phyloP scores from a whole-genome alignment of 108 stramenopile genomes.

The Skeletonema grethae region DNA sequence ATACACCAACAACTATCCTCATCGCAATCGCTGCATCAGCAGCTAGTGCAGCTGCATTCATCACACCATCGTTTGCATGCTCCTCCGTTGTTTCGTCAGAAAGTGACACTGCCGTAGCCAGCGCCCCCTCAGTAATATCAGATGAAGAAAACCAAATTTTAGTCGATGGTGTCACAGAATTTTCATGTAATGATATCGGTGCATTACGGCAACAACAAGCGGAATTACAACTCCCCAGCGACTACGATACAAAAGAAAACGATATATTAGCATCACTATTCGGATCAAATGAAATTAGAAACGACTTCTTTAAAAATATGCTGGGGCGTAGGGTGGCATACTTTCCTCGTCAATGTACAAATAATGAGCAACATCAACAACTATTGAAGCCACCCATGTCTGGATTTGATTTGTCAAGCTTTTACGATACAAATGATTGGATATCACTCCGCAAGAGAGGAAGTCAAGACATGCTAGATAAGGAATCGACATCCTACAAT shows the following conservation, averaged over 20 bases:
- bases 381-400: constrained; percentile 10
- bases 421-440: constrained; percentile 23
- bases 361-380: background rate
- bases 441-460: constrained; percentile 32
- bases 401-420: constrained; percentile 14
- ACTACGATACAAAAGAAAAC: constrained; percentile 1
- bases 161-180: background rate
- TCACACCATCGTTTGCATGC: no score
- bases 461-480: constrained; percentile 21
- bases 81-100: no score
- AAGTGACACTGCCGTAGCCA: no score
- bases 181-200: constrained; percentile 14
- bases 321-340: constrained; percentile 23
- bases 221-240: background rate
- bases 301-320: constrained; percentile 12
- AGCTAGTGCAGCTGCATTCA: no score
- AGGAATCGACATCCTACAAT: constrained; percentile 14
- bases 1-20: no score
- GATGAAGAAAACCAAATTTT: no score
- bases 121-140: no score
- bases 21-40: no score
- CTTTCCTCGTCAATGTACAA: constrained; percentile 4
- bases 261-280: constrained; percentile 23
- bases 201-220: constrained; percentile 6
- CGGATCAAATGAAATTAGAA: constrained; percentile 6